Base-by-base conservation (phyloP, 345 rosid species). In the Cardamine resedifolia region DNA sequence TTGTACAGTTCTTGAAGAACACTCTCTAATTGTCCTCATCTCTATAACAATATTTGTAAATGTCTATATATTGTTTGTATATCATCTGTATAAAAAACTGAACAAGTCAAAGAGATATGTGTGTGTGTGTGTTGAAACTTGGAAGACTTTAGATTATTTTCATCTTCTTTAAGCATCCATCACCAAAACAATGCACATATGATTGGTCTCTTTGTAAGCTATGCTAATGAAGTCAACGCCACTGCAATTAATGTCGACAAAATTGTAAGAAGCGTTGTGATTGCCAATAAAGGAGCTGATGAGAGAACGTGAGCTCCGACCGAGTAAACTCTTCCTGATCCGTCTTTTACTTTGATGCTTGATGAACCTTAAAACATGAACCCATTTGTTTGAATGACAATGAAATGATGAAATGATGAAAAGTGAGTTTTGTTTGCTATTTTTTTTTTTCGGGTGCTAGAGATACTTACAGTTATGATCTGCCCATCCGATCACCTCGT, bases 401-500 rank as follows among this genome's bases (percentile, higher is more conserved):
- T 18, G 6, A 72, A 57, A n/a, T n/a, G n/a, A n/a, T n/a, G n/a
- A n/a, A n/a, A 63, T 4, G 2, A 63, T 19, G 10, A 49, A 43
- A 26, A 14, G 27, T 43, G 9, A n/a, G 18, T n/a, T n/a, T 44
- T 0, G 48, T 41, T 16, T 21, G 21, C 47, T 43, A 51, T 7
- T 16, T 43, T 27, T 16, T 30, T 27, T 36, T 38, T 6, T 0
- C 6, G 1, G 47, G 23, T 66, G 14, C 0, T 49, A 8, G 55
- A 66, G 33, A 58, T 64, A 86, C 98, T 90, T 82, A 93, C 96
- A 93, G 79, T 93, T 84, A 79, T 89, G 81, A 8, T 85, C 86
- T 31, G 85, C 79, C 98, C 98, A 93, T 77, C 98, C 98, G 47
- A 93, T 82, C 44, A 77, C 80, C 77, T 85, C 90, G 18, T 89